Evolutionary conservation across 805 yeast genomes (phyloP).

Genomic region (Zygosaccharomyces siamensis): DNA sequence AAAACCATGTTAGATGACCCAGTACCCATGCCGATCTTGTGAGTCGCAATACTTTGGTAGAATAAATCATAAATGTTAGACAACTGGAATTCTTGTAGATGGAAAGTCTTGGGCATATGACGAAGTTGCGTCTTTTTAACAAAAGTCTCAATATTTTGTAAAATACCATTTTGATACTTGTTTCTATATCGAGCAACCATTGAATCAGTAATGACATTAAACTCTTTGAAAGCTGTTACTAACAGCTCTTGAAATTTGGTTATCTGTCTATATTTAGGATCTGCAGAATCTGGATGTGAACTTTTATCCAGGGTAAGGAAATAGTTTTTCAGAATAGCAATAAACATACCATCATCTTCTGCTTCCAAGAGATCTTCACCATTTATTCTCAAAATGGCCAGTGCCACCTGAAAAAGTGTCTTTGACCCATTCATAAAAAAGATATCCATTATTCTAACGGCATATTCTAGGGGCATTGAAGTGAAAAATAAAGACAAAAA

Average conservation of each 20-base stretch:
- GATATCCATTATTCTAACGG: conserved; percentile 86
- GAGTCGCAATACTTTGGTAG: conserved; percentile 69
- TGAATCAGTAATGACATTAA: conserved; percentile 71
- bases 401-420: conserved; percentile 85
- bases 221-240: conserved; percentile 90
- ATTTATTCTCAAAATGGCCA: conserved; percentile 83
- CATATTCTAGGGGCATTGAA: conserved; percentile 91
- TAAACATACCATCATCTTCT: conserved; percentile 89
- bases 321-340: conserved; percentile 77
- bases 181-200: conserved; percentile 63
- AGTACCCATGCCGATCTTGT: conserved; percentile 49
- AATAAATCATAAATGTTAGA: conserved; percentile 80
- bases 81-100: conserved; percentile 53
- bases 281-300: conserved; percentile 67
- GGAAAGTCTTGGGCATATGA: conserved; percentile 69
- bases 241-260: conserved; percentile 85
- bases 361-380: conserved; percentile 77
- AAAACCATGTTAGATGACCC: conserved; percentile 67
- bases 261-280: conserved; percentile 57
- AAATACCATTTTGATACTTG: conserved; percentile 68
- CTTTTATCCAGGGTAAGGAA: conserved; percentile 72
- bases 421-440: conserved; percentile 86
- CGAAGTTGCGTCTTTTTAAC: conserved; percentile 89
- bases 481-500: conserved; percentile 83
- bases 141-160: conserved; percentile 81